A percentile compares a stretch with the other conserved stretches of the same genome.
phyloP scores from a whole-genome alignment of 805 yeast species.

The Myxozyma geophila region DNA sequence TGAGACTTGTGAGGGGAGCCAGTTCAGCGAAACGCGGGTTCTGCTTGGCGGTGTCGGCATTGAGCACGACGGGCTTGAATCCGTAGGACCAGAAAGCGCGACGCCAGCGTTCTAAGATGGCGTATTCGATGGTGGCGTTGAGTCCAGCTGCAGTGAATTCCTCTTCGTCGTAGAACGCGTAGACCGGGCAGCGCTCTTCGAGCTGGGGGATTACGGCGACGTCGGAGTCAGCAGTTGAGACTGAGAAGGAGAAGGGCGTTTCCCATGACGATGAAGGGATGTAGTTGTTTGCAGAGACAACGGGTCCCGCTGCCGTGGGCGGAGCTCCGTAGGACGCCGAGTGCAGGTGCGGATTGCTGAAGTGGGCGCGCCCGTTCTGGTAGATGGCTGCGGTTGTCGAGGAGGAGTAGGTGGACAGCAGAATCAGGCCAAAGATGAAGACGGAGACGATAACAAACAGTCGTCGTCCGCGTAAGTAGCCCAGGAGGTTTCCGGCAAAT shows the following conservation, averaged over 20 bases:
- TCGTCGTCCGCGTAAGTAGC: constrained; percentile 16
- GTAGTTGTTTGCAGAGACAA: constrained; percentile 16
- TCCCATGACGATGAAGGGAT: constrained; percentile 33
- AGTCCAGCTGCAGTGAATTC: constrained; percentile 18
- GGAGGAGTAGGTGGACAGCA: constrained; percentile 7
- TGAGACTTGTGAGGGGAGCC: constrained; percentile 5
- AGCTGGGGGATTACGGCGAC: constrained; percentile 32
- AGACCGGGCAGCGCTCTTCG: constrained; percentile 30
- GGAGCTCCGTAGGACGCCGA: constrained; percentile 4
- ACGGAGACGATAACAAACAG: not conserved
- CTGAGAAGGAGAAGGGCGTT: constrained; percentile 33
- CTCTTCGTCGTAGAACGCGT: constrained; percentile 28
- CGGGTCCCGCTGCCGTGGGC: constrained; percentile 2
- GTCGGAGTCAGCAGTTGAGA: constrained; percentile 28
- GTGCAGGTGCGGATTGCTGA: not conserved
- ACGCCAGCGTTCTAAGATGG: constrained; percentile 39
- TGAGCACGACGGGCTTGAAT: constrained; percentile 40
- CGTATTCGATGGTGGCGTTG: constrained; percentile 32
- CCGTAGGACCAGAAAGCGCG: constrained; percentile 42
- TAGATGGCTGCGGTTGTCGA: constrained; percentile 1
- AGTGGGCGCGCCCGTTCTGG: not conserved
- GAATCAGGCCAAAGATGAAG: constrained; percentile 1
- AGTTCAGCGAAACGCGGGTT: constrained; percentile 34
- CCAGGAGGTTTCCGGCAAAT: not conserved
- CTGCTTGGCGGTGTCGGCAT: constrained; percentile 26